Evolutionary conservation across 2,329 filamentous ascomycete genomes (phyloP).

Genomic region (Aspergillus aculeatus): DNA sequence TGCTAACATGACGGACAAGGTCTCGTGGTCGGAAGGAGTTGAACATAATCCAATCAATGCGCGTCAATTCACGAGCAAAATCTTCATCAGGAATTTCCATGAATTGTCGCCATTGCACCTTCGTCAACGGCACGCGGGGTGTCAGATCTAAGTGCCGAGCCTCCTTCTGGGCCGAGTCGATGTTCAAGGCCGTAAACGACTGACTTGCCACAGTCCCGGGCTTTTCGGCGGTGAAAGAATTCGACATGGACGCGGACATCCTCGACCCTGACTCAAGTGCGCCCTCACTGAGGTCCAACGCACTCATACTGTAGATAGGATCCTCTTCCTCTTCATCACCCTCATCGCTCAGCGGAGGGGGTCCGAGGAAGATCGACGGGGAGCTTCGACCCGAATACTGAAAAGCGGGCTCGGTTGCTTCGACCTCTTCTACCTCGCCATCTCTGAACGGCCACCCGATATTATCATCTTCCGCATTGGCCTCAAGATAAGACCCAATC

Average conservation of each 20-base stretch:
- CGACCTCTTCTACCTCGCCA: constrained; percentile 52
- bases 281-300: constrained; percentile 41
- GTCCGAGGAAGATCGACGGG: constrained; percentile 34
- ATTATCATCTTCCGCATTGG: constrained; percentile 82
- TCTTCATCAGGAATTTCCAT: constrained; percentile 84
- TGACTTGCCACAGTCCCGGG: constrained; percentile 42
- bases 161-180: constrained; percentile 76
- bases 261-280: constrained; percentile 38
- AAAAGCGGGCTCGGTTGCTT: constrained; percentile 42
- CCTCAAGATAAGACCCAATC: constrained; percentile 74
- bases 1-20: constrained; percentile 83
- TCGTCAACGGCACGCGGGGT: constrained; percentile 69
- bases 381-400: constrained; percentile 43
- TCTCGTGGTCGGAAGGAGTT: constrained; percentile 91
- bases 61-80: constrained; percentile 85
- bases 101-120: constrained; percentile 83
- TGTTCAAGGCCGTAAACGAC: constrained; percentile 41
- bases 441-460: constrained; percentile 88
- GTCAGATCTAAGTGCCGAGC: constrained; percentile 70
- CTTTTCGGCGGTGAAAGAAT: constrained; percentile 40
- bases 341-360: constrained; percentile 22
- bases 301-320: constrained; percentile 39
- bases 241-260: constrained; percentile 41
- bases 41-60: constrained; percentile 98
- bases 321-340: constrained; percentile 37